These are phyloP conservation scores for Eragrostis nindensis DNA, from an alignment of 176 grass and related monocot genomes.

Conservation along the genomic window DNA sequence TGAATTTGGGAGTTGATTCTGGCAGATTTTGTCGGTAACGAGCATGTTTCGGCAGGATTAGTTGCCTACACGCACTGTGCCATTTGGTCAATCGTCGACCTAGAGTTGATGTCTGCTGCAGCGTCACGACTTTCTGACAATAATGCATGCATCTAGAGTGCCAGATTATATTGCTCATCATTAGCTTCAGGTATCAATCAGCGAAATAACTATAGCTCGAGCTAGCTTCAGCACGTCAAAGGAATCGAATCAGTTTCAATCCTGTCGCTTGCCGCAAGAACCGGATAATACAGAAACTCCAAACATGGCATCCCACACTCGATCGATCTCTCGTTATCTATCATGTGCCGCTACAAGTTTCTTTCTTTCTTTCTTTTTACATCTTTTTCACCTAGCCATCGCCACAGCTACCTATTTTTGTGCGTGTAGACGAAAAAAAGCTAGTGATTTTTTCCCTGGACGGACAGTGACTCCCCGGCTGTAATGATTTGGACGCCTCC, in stretches of 20 bases:
- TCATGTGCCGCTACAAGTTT: neutral
- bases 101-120: conserved; percentile 33
- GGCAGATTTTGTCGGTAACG: conserved; percentile 38
- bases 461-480: conserved; percentile 47
- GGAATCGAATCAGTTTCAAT: neutral
- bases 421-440: conserved; percentile 43
- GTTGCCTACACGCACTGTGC: conserved; percentile 21
- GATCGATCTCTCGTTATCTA: too few species aligned
- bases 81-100: conserved; percentile 13
- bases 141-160: conserved; percentile 16
- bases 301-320: neutral
- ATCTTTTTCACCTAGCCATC: conserved; percentile 21
- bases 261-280: neutral
- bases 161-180: conserved; percentile 1
- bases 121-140: neutral
- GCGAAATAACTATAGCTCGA: neutral
- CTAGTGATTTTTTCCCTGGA: neutral
- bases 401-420: conserved; percentile 2
- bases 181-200: neutral
- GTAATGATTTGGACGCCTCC: conserved; percentile 54
- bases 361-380: too few species aligned
- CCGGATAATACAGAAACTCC: neutral
- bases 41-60: conserved; percentile 33
- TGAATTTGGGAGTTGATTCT: conserved; percentile 2
- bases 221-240: neutral